A percentile compares a stretch with the other conserved stretches of the same genome.
phyloP scores from a whole-genome alignment of 2,329 filamentous ascomycete species.

The Diplocarpon rosae region DNA sequence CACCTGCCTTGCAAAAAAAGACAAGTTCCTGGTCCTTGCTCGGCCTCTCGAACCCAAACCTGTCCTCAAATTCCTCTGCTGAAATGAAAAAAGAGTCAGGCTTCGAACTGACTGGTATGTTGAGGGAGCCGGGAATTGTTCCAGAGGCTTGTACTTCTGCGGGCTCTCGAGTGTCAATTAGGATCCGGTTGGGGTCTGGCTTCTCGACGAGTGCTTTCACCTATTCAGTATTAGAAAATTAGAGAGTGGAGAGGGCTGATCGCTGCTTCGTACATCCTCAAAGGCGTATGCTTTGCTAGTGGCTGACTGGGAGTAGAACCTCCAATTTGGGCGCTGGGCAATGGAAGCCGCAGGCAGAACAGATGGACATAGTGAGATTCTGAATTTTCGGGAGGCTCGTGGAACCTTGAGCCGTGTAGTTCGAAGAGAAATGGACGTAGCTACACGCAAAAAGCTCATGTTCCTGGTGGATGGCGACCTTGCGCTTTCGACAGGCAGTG shows the following conservation, averaged over 20 bases:
- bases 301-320: conserved; percentile 18
- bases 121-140: conserved; percentile 69
- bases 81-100: conserved; percentile 71
- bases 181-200: conserved; percentile 29
- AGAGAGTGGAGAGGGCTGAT: not conserved
- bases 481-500: not conserved
- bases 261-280: conserved; percentile 29
- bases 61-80: conserved; percentile 69
- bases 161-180: conserved; percentile 56
- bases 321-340: conserved; percentile 3
- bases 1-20: conserved; percentile 90
- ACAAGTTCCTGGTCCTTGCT: conserved; percentile 48
- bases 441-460: conserved; percentile 15
- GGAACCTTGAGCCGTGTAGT: conserved; percentile 9
- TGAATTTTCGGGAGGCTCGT: conserved; percentile 6
- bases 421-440: conserved; percentile 11
- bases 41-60: conserved; percentile 69
- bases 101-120: conserved; percentile 67
- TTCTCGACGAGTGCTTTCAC: conserved; percentile 31
- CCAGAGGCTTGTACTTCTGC: conserved; percentile 52
- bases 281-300: conserved; percentile 37
- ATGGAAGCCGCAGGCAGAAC: not conserved
- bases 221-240: conserved; percentile 21
- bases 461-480: not conserved
- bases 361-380: conserved; percentile 2